Conservation (phyloP, 495 filamentous ascomycete species). For the Podospora sp. region DNA sequence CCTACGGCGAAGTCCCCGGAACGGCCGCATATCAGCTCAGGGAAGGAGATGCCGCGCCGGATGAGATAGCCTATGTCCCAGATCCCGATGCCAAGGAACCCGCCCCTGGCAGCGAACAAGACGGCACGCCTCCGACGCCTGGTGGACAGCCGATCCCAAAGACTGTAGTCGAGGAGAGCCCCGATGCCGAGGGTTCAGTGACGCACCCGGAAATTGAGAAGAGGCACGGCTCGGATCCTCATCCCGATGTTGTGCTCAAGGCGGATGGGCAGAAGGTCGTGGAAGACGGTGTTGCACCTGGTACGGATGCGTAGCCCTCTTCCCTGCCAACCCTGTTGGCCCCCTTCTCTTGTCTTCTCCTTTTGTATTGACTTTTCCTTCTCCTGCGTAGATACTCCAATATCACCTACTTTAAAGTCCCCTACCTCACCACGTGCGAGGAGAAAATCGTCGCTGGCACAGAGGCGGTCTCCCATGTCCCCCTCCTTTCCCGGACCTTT, state of each 20-base stretch:
- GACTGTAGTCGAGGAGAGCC: slow-evolving; percentile 53
- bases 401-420: slow-evolving; percentile 39
- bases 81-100: slow-evolving; percentile 36
- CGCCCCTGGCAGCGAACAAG: slow-evolving; percentile 18
- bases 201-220: slow-evolving; percentile 42
- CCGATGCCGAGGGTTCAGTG: slow-evolving; percentile 44
- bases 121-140: slow-evolving; percentile 39
- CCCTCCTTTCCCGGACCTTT: slow-evolving; percentile 16
- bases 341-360: slow-evolving; percentile 20
- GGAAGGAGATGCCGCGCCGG: slow-evolving; percentile 81
- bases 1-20: slow-evolving; percentile 86
- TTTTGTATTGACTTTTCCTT: slow-evolving; percentile 39
- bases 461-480: slow-evolving; percentile 24
- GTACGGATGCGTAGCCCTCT: slow-evolving; percentile 43
- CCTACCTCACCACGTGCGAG: slow-evolving; percentile 30
- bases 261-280: slow-evolving; percentile 39
- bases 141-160: slow-evolving; percentile 51
- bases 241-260: slow-evolving; percentile 52
- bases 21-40: slow-evolving; percentile 75
- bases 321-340: slow-evolving; percentile 14
- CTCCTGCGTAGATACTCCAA: slow-evolving; percentile 43
- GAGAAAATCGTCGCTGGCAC: slow-evolving; percentile 42
- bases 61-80: slow-evolving; percentile 60
- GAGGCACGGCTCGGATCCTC: slow-evolving; percentile 48
- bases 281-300: slow-evolving; percentile 34